A percentile compares a stretch with the other conserved stretches of the same genome.
phyloP scores from a whole-genome alignment of 2,329 filamentous ascomycete genomes.

The Aspergillus alliaceus region DNA sequence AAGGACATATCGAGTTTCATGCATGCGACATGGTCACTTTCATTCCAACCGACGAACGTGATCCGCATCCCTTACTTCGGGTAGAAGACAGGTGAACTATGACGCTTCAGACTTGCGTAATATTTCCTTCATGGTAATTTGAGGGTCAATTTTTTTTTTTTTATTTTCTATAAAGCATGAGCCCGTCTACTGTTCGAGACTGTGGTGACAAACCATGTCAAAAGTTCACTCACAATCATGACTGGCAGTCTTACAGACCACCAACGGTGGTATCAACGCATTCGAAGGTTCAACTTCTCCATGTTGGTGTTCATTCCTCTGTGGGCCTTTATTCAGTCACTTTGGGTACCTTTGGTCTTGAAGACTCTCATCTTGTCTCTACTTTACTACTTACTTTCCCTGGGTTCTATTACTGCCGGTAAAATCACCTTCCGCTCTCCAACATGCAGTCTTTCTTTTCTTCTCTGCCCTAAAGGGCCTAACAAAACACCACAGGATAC shows the following conservation, averaged over 20 bases:
- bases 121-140: too few species aligned
- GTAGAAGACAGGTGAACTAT: not conserved
- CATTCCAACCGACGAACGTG: too few species aligned
- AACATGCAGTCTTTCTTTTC: too few species aligned
- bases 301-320: slow-evolving; percentile 5
- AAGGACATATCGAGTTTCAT: not conserved
- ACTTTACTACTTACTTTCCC: slow-evolving; percentile 3
- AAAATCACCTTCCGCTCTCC: not conserved
- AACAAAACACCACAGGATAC: slow-evolving; percentile 7
- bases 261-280: not conserved
- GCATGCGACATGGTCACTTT: too few species aligned
- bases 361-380: not conserved
- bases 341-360: not conserved
- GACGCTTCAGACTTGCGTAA: not conserved
- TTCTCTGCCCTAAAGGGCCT: too few species aligned
- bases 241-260: not conserved
- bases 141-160: too few species aligned
- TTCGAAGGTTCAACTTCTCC: slow-evolving; percentile 6
- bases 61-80: not conserved
- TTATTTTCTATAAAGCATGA: too few species aligned
- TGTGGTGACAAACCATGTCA: not conserved
- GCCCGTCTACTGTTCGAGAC: too few species aligned
- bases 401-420: slow-evolving; percentile 1
- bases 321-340: not conserved
- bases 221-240: not conserved